Evolutionary conservation across 768 basidiomycete species (phyloP).

Genomic region (Leccinum obscurum): DNA sequence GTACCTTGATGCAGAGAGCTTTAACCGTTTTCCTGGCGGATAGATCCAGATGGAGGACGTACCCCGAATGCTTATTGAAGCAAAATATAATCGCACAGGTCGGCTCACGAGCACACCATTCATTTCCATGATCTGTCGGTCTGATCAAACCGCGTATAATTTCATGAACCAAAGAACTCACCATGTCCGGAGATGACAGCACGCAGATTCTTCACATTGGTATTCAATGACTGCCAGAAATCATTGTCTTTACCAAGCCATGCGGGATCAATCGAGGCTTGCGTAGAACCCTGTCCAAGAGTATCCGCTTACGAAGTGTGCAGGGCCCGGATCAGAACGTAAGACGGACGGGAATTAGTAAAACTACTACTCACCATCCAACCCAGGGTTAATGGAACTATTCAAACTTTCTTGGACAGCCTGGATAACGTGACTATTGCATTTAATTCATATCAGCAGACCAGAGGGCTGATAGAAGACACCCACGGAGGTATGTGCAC

Average conservation of each 20-base stretch:
- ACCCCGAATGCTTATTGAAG: conserved; percentile 78
- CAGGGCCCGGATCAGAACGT: neutral
- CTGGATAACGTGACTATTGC: conserved; percentile 29
- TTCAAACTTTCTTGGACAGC: conserved; percentile 36
- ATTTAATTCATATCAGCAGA: neutral
- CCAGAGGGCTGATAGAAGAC: neutral
- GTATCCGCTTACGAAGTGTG: conserved; percentile 45
- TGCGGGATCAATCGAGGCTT: conserved; percentile 44
- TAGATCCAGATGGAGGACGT: conserved; percentile 3
- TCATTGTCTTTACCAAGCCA: conserved; percentile 48
- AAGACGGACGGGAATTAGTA: neutral
- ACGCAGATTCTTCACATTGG: conserved; percentile 61
- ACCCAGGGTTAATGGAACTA: conserved; percentile 41
- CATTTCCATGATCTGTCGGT: conserved; percentile 66
- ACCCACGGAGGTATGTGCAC: conserved; percentile 76
- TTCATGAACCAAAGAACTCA: conserved; percentile 24
- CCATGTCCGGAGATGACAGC: conserved; percentile 74
- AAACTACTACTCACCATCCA: conserved; percentile 34
- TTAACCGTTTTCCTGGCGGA: neutral
- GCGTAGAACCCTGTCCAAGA: conserved; percentile 58
- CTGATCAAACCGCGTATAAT: neutral
- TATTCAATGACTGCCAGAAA: conserved; percentile 64
- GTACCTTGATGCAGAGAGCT: conserved; percentile 43
- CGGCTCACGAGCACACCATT: conserved; percentile 74
- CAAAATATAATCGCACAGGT: conserved; percentile 67